These are phyloP conservation scores for Apiotrichum akiyoshidainum DNA, from an alignment of 1,284 basidiomycete genomes.

Conservation along the genomic window DNA sequence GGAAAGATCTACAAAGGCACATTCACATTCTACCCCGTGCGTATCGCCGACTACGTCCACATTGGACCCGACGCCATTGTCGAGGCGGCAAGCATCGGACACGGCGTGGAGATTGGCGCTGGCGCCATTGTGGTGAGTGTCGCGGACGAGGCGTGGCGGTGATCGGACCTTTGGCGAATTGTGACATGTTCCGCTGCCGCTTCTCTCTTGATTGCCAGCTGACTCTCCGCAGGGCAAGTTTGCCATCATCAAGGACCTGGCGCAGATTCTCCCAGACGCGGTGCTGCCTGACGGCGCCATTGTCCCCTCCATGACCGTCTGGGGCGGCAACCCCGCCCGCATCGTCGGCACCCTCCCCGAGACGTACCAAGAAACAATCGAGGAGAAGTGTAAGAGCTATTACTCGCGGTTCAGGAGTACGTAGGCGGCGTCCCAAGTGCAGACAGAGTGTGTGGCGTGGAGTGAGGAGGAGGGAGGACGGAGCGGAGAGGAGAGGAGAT, in stretches of 20 bases:
- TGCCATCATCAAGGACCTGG: constrained; percentile 93
- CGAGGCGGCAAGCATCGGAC: constrained; percentile 92
- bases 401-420: constrained; percentile 62
- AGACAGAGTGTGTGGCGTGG: too few relatives aligned
- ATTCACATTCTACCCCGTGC: constrained; percentile 98
- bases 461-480: neutral
- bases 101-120: constrained; percentile 90
- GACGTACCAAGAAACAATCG: constrained; percentile 77
- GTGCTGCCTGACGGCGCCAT: constrained; percentile 90
- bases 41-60: constrained; percentile 90
- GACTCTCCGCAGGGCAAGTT: constrained; percentile 74
- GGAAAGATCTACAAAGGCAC: constrained; percentile 59
- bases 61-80: constrained; percentile 83
- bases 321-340: constrained; percentile 82
- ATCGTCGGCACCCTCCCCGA: constrained; percentile 83
- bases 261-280: constrained; percentile 69
- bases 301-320: constrained; percentile 80
- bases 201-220: neutral
- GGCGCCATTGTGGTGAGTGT: constrained; percentile 82
- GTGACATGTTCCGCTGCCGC: too few relatives aligned
- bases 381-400: constrained; percentile 71
- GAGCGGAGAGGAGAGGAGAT: neutral
- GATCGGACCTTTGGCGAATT: too few relatives aligned
- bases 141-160: neutral
- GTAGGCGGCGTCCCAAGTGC: neutral